These are phyloP conservation scores for Pythium biforme DNA, from an alignment of 352 stramenopile species.

Conservation along the genomic window DNA sequence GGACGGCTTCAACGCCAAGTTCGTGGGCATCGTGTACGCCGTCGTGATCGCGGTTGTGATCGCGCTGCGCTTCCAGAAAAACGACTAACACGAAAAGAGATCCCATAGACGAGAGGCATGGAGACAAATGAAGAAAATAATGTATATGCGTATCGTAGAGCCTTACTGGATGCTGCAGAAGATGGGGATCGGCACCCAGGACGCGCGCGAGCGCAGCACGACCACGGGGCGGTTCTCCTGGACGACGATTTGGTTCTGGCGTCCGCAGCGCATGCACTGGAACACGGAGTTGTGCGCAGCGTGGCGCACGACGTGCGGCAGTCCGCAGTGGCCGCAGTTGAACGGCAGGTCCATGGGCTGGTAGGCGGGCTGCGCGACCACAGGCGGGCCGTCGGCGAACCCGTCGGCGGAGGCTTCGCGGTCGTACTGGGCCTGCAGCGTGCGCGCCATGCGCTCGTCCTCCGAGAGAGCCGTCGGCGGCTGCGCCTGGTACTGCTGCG, in stretches of 20 bases:
- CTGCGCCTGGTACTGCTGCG: slow-evolving; percentile 17
- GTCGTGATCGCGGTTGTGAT: slow-evolving; percentile 38
- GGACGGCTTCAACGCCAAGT: slow-evolving; percentile 56
- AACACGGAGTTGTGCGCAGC: slow-evolving; percentile 53
- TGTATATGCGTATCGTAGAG: not conserved
- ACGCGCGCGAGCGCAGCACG: slow-evolving; percentile 41
- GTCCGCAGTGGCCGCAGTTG: slow-evolving; percentile 66
- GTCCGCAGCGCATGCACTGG: slow-evolving; percentile 52
- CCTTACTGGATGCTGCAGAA: slow-evolving; percentile 66
- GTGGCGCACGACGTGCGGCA: slow-evolving; percentile 61
- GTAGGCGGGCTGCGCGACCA: slow-evolving; percentile 42
- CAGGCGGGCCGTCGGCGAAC: slow-evolving; percentile 15
- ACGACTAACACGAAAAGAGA: slow-evolving; percentile 17
- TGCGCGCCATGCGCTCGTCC: slow-evolving; percentile 53
- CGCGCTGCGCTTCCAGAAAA: slow-evolving; percentile 44
- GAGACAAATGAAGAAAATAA: not conserved
- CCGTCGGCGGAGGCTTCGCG: slow-evolving; percentile 9
- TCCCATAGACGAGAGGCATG: not conserved
- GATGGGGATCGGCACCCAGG: slow-evolving; percentile 61
- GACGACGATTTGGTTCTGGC: slow-evolving; percentile 65
- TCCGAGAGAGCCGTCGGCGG: slow-evolving; percentile 26
- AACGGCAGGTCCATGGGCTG: slow-evolving; percentile 36
- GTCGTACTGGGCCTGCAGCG: slow-evolving; percentile 57
- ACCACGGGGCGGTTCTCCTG: slow-evolving; percentile 33
- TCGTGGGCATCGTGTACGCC: slow-evolving; percentile 64